These are phyloP conservation scores for Lunasporangiospora selenospora DNA, from an alignment of 192 early-diverging fungal genomes.

Conservation along the genomic window DNA sequence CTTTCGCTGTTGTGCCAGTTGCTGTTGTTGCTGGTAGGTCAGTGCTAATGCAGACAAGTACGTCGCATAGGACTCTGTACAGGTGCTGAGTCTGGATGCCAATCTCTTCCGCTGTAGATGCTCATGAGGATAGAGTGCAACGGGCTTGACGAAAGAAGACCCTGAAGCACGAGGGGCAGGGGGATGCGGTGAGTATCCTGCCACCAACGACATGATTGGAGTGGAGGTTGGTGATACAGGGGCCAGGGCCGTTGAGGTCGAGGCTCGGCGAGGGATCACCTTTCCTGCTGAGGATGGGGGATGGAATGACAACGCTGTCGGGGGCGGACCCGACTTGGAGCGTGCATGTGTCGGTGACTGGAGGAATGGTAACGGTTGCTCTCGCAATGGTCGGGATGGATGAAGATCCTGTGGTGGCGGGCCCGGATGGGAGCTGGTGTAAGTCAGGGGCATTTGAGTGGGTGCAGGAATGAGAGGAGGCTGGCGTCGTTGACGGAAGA, in stretches of 20 bases:
- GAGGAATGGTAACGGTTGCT: too few relatives aligned
- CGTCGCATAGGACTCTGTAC: constrained; percentile 15
- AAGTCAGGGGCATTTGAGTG: too few relatives aligned
- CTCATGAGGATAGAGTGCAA: constrained; percentile 40
- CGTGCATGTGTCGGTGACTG: constrained; percentile 38
- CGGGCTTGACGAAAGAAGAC: constrained; percentile 9
- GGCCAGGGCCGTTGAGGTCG: neutral
- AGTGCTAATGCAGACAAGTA: constrained; percentile 34
- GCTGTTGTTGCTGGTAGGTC: constrained; percentile 30
- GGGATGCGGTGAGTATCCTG: constrained; percentile 17
- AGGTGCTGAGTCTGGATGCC: constrained; percentile 21
- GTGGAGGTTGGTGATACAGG: neutral
- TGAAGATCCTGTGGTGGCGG: too few relatives aligned
- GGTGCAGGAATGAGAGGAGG: too few relatives aligned
- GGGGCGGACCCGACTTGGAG: constrained; percentile 22
- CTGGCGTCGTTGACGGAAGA: too few relatives aligned
- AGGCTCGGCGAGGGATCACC: too few relatives aligned
- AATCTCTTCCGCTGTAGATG: constrained; percentile 29
- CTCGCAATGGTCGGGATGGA: too few relatives aligned
- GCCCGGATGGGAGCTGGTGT: too few relatives aligned
- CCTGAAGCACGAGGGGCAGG: neutral
- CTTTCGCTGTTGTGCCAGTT: constrained; percentile 12
- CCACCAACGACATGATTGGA: constrained; percentile 23
- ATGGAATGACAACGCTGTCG: too few relatives aligned
- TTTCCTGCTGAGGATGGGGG: too few relatives aligned